These are phyloP conservation scores for Trichosanthes cucumerina DNA, from an alignment of 306 rosid genomes.

Conservation along the genomic window DNA sequence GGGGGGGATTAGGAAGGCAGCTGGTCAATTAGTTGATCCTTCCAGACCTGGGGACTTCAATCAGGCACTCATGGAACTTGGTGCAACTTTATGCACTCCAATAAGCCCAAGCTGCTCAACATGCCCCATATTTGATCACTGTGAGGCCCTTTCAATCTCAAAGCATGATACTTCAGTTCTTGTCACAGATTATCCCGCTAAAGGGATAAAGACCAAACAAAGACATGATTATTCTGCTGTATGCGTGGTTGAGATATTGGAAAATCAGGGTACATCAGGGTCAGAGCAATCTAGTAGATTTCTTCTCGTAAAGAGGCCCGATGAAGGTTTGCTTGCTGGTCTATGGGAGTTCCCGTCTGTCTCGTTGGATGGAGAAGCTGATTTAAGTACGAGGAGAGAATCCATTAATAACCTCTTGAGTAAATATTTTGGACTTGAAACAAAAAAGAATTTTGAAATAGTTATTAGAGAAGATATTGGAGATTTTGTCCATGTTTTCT, in stretches of 20 bases:
- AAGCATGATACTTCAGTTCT: conserved; percentile 34
- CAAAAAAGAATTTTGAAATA: conserved; percentile 31
- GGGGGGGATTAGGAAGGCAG: conserved; percentile 51
- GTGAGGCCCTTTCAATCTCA: conserved; percentile 49
- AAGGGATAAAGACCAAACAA: conserved; percentile 46
- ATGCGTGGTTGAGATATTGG: conserved; percentile 72
- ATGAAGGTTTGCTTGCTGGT: conserved; percentile 91
- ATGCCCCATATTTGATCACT: conserved; percentile 68
- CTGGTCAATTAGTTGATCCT: conserved; percentile 78
- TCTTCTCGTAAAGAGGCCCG: conserved; percentile 76
- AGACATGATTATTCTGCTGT: conserved; percentile 63
- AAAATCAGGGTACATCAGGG: conserved; percentile 23
- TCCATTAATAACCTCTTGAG: conserved; percentile 40
- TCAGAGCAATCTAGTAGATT: conserved; percentile 28
- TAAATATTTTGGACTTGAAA: conserved; percentile 34
- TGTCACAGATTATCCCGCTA: conserved; percentile 75
- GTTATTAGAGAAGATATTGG: conserved; percentile 66
- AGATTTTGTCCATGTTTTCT: conserved; percentile 74
- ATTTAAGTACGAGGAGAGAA: conserved; percentile 35
- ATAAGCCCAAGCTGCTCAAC: conserved; percentile 59
- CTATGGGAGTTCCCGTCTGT: conserved; percentile 97
- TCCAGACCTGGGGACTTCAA: conserved; percentile 82
- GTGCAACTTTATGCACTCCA: conserved; percentile 77
- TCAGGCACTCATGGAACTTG: conserved; percentile 97
- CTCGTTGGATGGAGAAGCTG: conserved; percentile 48